Evolutionary conservation across 768 basidiomycete genomes (phyloP).

Genomic region (Phanerochaete carnosa): DNA sequence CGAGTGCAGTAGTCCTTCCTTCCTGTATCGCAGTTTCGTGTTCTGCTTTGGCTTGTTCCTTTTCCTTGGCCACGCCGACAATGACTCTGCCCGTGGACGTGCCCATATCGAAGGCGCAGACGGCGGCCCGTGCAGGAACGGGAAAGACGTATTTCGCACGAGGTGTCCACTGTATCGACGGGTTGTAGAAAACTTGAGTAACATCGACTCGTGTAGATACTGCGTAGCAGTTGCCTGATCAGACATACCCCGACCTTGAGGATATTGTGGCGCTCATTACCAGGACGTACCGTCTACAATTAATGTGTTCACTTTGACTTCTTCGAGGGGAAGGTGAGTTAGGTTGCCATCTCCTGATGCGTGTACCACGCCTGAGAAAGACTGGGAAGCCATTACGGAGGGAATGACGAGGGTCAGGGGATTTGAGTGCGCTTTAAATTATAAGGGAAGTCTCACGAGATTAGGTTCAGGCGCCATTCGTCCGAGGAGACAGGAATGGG

Average conservation of each 20-base stretch:
- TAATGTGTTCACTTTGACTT: conserved; percentile 6
- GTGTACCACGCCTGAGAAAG: not conserved
- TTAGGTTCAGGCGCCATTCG: not conserved
- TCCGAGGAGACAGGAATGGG: not conserved
- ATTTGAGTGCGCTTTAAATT: not conserved
- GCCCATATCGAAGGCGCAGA: conserved; percentile 51
- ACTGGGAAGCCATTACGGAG: not conserved
- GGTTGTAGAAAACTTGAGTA: conserved; percentile 10
- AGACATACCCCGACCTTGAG: too few relatives aligned
- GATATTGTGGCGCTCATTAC: not conserved
- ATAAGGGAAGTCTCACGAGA: not conserved
- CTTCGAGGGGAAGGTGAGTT: conserved; percentile 8
- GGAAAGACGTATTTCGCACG: conserved; percentile 57
- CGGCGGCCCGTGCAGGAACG: conserved; percentile 50
- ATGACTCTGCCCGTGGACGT: conserved; percentile 41
- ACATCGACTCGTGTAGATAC: conserved; percentile 13
- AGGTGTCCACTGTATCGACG: conserved; percentile 24
- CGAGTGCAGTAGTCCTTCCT: conserved; percentile 41
- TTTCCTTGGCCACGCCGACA: conserved; percentile 47
- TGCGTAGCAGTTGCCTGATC: not conserved
- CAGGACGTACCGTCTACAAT: conserved; percentile 9
- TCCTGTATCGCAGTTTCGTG: conserved; percentile 38
- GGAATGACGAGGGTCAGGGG: not conserved
- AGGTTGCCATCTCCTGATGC: not conserved
- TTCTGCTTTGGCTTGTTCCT: conserved; percentile 35